phyloP scores from a whole-genome alignment of 495 filamentous ascomycete genomes.

The Sporormia fimetaria region DNA sequence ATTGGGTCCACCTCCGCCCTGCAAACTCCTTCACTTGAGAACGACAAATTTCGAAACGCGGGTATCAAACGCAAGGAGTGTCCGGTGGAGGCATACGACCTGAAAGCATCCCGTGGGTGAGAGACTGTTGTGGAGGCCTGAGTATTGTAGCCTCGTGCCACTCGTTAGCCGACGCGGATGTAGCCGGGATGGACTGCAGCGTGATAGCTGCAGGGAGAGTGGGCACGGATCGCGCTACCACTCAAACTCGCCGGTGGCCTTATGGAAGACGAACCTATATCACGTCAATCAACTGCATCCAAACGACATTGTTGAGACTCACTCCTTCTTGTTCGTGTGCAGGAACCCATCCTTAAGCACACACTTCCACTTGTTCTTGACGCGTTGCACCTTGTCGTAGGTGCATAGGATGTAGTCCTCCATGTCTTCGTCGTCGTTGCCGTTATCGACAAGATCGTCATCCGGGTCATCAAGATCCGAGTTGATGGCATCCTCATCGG shows the following conservation, averaged over 20 bases:
- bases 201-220: too few species aligned
- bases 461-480: conserved; percentile 95
- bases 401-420: conserved; percentile 89
- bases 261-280: conserved; percentile 83
- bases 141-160: too few species aligned
- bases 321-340: conserved; percentile 81
- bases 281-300: conserved; percentile 20
- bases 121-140: too few species aligned
- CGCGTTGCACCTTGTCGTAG: conserved; percentile 97
- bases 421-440: conserved; percentile 66
- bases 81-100: too few species aligned
- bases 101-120: too few species aligned
- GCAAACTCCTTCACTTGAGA: too few species aligned
- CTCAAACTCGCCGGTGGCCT: conserved; percentile 92
- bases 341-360: conserved; percentile 93
- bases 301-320: conserved; percentile 28
- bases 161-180: too few species aligned
- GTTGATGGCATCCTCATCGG: conserved; percentile 86
- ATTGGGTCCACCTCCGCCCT: too few species aligned
- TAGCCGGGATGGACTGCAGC: too few species aligned
- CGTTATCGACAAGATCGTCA: conserved; percentile 62
- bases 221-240: conserved; percentile 57
- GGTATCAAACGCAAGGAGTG: too few species aligned
- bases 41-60: too few species aligned
- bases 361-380: conserved; percentile 99